phyloP scores from a whole-genome alignment of 164 flowering plant species.

The Annona squamosa region DNA sequence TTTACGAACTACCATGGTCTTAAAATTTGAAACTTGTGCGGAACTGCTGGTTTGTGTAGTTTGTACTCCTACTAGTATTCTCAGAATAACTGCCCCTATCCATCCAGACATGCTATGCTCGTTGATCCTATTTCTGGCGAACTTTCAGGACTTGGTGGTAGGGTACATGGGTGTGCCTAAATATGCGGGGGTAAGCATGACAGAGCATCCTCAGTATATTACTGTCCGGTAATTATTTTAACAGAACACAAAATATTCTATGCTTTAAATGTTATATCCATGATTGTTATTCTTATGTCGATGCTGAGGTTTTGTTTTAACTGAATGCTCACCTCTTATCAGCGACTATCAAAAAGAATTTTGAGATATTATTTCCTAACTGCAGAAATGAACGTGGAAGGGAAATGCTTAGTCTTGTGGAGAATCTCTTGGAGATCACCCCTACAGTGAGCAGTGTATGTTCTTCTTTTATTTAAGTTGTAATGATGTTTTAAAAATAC shows the following conservation, averaged over 20 bases:
- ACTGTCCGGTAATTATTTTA: conserved; percentile 65
- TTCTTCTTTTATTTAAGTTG: neutral
- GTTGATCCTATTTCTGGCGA: neutral
- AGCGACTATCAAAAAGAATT: neutral
- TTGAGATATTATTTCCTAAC: conserved; percentile 8
- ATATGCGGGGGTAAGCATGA: conserved; percentile 81
- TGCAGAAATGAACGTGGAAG: conserved; percentile 89
- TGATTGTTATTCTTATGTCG: neutral
- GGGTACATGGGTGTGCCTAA: conserved; percentile 99
- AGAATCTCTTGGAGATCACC: conserved; percentile 68
- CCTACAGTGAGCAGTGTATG: conserved; percentile 74
- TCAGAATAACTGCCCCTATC: neutral
- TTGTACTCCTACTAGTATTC: neutral
- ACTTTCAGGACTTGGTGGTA: conserved; percentile 85
- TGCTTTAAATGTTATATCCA: neutral
- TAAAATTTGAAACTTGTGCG: neutral
- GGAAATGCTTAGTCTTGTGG: conserved; percentile 80
- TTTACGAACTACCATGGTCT: neutral
- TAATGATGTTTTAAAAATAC: neutral
- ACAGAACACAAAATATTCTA: neutral
- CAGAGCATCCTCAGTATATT: conserved; percentile 92
- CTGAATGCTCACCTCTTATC: neutral
- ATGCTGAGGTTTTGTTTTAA: neutral
- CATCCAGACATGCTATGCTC: neutral
- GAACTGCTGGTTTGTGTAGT: neutral